Evolutionary conservation across 306 rosid species (phyloP), one percentile per base, ranked within the genome.

Genomic region (Comarum palustre): DNA sequence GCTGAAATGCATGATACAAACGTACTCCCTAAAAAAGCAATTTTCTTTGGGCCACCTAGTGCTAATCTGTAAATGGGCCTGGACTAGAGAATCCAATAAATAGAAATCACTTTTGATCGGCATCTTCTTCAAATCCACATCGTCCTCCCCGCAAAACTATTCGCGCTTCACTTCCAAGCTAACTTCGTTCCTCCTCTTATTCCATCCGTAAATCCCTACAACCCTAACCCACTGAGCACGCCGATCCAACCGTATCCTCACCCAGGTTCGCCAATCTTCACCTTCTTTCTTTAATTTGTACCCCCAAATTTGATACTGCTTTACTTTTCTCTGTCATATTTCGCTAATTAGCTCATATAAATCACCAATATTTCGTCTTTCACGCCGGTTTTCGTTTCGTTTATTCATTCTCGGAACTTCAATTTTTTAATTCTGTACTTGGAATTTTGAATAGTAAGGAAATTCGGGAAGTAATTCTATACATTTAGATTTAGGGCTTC

Each of bases 111-210:
- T 55, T 55, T 24, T 8, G 34, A 3, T 55, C 29, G 2, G 62
- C 0, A n/a, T 52, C 27, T 51, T 47, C 57, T 51, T 55, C 32
- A 55, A 55, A 55, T 24, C 61, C 15, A 20, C 31, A 54, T 54
- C 31, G 25, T 50, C 11, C 25, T 31, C 3, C 59, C 34, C 25
- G 34, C 14, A 25, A 47, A 22, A 14, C 2, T 2, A 38, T 54
- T 71, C 25, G 63, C 65, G 75, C 75, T 62, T 58, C 3, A 19
- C 6, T 57, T 47, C 4, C 14, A 57, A 72, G 66, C 55, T 55
- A 39, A 61, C n/a, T 11, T 41, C 57, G 55, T 42, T 55, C 75
- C 64, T 13, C 16, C 64, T 13, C 50, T 14, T 25, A 31, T 62
- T 34, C 43, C 67, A 31, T 25, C 13, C 27, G 54, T n/a, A 3